A percentile compares a stretch with the other conserved stretches of the same genome.
These are phyloP conservation scores for Myxozyma neotropica DNA, from an alignment of 805 yeast genomes.

Conservation along the genomic window DNA sequence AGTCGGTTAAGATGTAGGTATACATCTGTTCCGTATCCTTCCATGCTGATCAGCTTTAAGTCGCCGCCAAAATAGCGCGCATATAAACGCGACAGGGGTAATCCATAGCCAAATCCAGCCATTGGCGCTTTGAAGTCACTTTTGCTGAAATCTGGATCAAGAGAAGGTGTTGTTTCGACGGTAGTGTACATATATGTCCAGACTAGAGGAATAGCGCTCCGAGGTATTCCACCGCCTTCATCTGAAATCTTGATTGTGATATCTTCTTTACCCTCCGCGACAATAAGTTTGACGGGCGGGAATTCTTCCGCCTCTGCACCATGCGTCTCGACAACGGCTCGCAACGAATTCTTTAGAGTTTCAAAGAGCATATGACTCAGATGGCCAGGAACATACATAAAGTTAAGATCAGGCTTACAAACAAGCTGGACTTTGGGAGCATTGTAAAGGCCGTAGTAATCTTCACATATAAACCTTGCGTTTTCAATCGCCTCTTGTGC, in stretches of 20 bases:
- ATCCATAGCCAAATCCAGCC: constrained; percentile 93
- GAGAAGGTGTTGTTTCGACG: constrained; percentile 68
- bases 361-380: constrained; percentile 89
- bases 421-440: constrained; percentile 81
- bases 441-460: constrained; percentile 82
- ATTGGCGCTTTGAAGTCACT: constrained; percentile 81
- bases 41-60: constrained; percentile 83
- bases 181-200: constrained; percentile 94
- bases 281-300: constrained; percentile 84
- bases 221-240: constrained; percentile 92
- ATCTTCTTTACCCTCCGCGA: constrained; percentile 86
- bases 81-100: constrained; percentile 81
- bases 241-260: constrained; percentile 88
- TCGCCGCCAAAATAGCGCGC: constrained; percentile 85
- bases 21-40: constrained; percentile 90
- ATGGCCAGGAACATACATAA: constrained; percentile 94
- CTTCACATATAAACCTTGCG: constrained; percentile 88
- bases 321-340: constrained; percentile 87
- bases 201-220: constrained; percentile 78
- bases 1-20: constrained; percentile 82
- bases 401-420: constrained; percentile 72
- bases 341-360: constrained; percentile 77
- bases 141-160: constrained; percentile 60
- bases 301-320: constrained; percentile 66
- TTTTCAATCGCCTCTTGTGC: constrained; percentile 88